Evolutionary conservation across 257 asterid genomes (phyloP).

Genomic region (Gentiana straminea): DNA sequence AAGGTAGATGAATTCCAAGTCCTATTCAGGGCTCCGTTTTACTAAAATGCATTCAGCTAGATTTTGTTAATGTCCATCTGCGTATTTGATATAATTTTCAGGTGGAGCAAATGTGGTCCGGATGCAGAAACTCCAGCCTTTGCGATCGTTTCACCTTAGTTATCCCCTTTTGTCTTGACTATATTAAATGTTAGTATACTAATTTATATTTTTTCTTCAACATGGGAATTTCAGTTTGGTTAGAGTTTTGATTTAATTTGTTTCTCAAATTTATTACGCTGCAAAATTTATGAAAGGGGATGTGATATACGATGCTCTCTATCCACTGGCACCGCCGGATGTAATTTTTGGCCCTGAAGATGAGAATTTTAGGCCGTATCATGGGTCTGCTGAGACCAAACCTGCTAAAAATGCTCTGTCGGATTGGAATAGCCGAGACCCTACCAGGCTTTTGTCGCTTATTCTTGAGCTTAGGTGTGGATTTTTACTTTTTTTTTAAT

Average conservation of each 20-base stretch:
- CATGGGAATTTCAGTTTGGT: not conserved
- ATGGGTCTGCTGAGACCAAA: slow-evolving; percentile 18
- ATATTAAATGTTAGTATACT: slow-evolving; percentile 47
- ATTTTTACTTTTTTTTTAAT: not conserved
- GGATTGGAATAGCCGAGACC: slow-evolving; percentile 77
- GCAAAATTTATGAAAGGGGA: slow-evolving; percentile 55
- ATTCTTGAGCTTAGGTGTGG: slow-evolving; percentile 68
- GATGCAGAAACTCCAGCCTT: slow-evolving; percentile 58
- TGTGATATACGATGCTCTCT: slow-evolving; percentile 59
- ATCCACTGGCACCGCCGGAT: slow-evolving; percentile 83
- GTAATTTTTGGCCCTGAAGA: slow-evolving; percentile 77
- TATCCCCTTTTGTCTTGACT: slow-evolving; percentile 86
- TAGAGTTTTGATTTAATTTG: not conserved
- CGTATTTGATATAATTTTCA: slow-evolving; percentile 20
- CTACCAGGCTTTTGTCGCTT: slow-evolving; percentile 52
- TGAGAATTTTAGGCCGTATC: slow-evolving; percentile 55
- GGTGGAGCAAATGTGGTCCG: slow-evolving; percentile 90
- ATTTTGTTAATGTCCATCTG: not conserved
- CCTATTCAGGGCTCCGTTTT: not conserved
- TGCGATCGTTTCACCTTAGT: slow-evolving; percentile 79
- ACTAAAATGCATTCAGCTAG: not conserved
- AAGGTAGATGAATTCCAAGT: slow-evolving; percentile 33
- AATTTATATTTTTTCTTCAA: not conserved
- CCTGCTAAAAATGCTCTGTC: slow-evolving; percentile 37
- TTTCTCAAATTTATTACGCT: slow-evolving; percentile 2